These are phyloP conservation scores for Trichoderma erinaceum DNA, from an alignment of 495 filamentous ascomycete species.

Conservation along the genomic window DNA sequence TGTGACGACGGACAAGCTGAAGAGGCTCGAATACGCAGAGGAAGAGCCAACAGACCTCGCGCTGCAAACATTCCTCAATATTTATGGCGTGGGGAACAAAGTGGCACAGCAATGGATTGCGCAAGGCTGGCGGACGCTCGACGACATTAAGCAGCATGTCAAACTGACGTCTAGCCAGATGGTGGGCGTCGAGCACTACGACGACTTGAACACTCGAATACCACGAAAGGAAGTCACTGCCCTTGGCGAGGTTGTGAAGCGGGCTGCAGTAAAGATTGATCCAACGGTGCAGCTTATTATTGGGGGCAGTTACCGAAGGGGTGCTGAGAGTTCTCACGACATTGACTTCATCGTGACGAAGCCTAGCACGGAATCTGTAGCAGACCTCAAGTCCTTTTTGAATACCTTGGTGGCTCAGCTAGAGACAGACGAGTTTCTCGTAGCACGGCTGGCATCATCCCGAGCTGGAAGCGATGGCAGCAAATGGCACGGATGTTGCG, in stretches of 20 bases:
- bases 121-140: slow-evolving; percentile 66
- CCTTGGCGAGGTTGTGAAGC: slow-evolving; percentile 62
- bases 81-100: slow-evolving; percentile 72
- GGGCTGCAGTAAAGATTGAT: slow-evolving; percentile 57
- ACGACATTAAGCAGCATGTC: slow-evolving; percentile 60
- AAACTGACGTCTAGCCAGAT: slow-evolving; percentile 66
- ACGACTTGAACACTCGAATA: slow-evolving; percentile 79
- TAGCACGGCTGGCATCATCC: slow-evolving; percentile 39
- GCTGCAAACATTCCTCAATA: slow-evolving; percentile 62
- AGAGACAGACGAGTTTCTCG: slow-evolving; percentile 52
- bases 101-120: slow-evolving; percentile 74
- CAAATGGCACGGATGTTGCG: slow-evolving; percentile 88
- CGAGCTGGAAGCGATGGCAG: slow-evolving; percentile 38
- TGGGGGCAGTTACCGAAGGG: slow-evolving; percentile 82
- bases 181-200: slow-evolving; percentile 73
- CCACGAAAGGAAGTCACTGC: slow-evolving; percentile 69
- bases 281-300: slow-evolving; percentile 56
- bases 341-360: slow-evolving; percentile 86
- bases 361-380: slow-evolving; percentile 45
- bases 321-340: slow-evolving; percentile 66
- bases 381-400: slow-evolving; percentile 62
- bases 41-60: slow-evolving; percentile 57
- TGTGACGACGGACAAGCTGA: slow-evolving; percentile 63
- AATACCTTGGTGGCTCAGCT: slow-evolving; percentile 58
- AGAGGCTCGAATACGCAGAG: slow-evolving; percentile 61